phyloP scores from a whole-genome alignment of 2,329 filamentous ascomycete genomes.

The Cercospora zeina region DNA sequence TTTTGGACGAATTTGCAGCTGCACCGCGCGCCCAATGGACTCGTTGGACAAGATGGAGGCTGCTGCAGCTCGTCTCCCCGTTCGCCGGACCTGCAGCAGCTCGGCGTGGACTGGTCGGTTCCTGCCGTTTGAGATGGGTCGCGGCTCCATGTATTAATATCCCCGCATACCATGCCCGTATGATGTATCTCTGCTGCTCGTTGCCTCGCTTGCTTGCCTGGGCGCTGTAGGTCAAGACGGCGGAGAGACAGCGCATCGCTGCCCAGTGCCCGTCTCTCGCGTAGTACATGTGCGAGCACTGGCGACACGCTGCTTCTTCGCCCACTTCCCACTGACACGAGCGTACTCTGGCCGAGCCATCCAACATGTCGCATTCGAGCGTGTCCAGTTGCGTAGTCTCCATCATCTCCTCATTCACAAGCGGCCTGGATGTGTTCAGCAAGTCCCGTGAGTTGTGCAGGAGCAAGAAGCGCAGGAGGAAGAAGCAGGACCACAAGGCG shows the following conservation, averaged over 20 bases:
- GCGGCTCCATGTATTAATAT: constrained; percentile 15
- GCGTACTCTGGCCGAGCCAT: not conserved
- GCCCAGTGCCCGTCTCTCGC: constrained; percentile 18
- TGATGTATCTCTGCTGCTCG: constrained; percentile 15
- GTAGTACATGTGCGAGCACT: constrained; percentile 1
- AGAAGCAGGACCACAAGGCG: constrained; percentile 26
- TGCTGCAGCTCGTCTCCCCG: constrained; percentile 21
- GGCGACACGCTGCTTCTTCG: not conserved
- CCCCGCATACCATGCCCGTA: constrained; percentile 9
- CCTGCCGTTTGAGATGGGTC: constrained; percentile 11
- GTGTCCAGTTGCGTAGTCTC: constrained; percentile 40
- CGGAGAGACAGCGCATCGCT: constrained; percentile 18
- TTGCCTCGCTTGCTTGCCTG: constrained; percentile 20
- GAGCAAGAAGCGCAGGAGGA: constrained; percentile 25
- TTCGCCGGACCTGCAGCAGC: constrained; percentile 24
- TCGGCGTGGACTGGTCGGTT: constrained; percentile 18
- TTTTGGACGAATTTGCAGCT: constrained; percentile 15
- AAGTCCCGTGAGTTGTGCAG: constrained; percentile 40
- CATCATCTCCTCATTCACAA: constrained; percentile 49
- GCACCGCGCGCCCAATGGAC: constrained; percentile 26
- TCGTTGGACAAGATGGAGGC: constrained; percentile 6
- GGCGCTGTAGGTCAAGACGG: not conserved
- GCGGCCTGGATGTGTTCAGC: constrained; percentile 50
- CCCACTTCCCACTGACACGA: not conserved
- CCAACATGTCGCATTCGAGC: constrained; percentile 23